These are phyloP conservation scores for Plantago elongata DNA, from an alignment of 257 asterid species.

Conservation along the genomic window DNA sequence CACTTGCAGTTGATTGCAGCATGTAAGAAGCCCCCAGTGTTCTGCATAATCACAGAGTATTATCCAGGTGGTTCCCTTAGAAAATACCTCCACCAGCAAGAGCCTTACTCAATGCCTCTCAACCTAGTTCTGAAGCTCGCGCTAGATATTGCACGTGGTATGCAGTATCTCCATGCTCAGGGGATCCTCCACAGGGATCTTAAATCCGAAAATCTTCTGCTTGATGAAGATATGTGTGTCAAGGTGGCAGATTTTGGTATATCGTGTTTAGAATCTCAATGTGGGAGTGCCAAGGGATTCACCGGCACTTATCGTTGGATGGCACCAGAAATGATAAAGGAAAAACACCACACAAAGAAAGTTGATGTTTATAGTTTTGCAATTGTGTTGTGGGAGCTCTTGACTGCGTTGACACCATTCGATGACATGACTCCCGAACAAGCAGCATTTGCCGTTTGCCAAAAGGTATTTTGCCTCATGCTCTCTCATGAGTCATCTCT, in stretches of 20 bases:
- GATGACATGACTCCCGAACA: slow-evolving; percentile 95
- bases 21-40: slow-evolving; percentile 90
- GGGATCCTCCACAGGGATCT: slow-evolving; percentile 97
- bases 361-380: slow-evolving; percentile 94
- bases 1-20: slow-evolving; percentile 82
- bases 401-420: slow-evolving; percentile 86
- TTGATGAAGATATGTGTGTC: slow-evolving; percentile 79
- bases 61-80: slow-evolving; percentile 88
- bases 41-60: slow-evolving; percentile 90
- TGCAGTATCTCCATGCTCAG: slow-evolving; percentile 84
- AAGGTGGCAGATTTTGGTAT: slow-evolving; percentile 96
- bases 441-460: slow-evolving; percentile 98
- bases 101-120: slow-evolving; percentile 77
- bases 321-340: slow-evolving; percentile 99
- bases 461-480: slow-evolving; percentile 48
- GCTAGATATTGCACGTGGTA: slow-evolving; percentile 84
- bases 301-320: slow-evolving; percentile 98
- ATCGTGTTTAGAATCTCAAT: slow-evolving; percentile 88
- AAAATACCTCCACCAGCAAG: slow-evolving; percentile 91
- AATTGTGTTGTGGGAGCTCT: slow-evolving; percentile 88
- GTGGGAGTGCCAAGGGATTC: slow-evolving; percentile 92
- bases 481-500: too few species aligned
- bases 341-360: slow-evolving; percentile 84
- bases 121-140: slow-evolving; percentile 64
- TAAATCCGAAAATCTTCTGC: slow-evolving; percentile 85